Conservation (phyloP, 2,329 filamentous ascomycete genomes). For the Scopulariopsis brevicaulis region DNA sequence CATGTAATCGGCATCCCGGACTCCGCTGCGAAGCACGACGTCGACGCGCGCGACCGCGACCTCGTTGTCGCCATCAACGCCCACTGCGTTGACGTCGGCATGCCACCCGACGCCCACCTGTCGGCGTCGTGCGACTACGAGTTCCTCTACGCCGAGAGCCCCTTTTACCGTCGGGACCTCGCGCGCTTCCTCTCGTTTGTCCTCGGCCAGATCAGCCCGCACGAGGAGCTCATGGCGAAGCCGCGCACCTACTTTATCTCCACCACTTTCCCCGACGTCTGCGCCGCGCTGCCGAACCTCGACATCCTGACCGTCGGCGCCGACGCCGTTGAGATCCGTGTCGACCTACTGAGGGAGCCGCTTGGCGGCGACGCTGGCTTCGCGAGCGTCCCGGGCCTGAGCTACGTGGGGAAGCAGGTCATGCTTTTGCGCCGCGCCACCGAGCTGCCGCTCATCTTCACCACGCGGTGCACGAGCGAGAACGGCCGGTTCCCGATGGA, state of each 20-base stretch:
- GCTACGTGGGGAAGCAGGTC: conserved; percentile 77
- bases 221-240: conserved; percentile 68
- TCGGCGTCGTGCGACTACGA: conserved; percentile 71
- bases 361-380: conserved; percentile 47
- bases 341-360: conserved; percentile 69
- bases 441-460: conserved; percentile 84
- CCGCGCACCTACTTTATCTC: conserved; percentile 75
- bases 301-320: conserved; percentile 81
- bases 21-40: conserved; percentile 41
- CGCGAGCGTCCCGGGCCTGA: conserved; percentile 60
- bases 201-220: conserved; percentile 67
- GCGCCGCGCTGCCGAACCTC: conserved; percentile 70
- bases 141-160: conserved; percentile 66
- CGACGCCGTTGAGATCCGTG: conserved; percentile 75
- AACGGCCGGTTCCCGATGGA: conserved; percentile 82
- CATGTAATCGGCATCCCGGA: conserved; percentile 58
- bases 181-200: conserved; percentile 71
- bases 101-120: conserved; percentile 54
- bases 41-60: conserved; percentile 44
- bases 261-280: conserved; percentile 79
- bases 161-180: conserved; percentile 64
- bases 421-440: conserved; percentile 76
- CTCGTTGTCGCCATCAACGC: conserved; percentile 62
- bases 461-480: conserved; percentile 68
- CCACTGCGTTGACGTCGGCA: conserved; percentile 61